These are phyloP conservation scores for Paecilomyces niveus DNA, from an alignment of 2,329 filamentous ascomycete species.

Conservation along the genomic window DNA sequence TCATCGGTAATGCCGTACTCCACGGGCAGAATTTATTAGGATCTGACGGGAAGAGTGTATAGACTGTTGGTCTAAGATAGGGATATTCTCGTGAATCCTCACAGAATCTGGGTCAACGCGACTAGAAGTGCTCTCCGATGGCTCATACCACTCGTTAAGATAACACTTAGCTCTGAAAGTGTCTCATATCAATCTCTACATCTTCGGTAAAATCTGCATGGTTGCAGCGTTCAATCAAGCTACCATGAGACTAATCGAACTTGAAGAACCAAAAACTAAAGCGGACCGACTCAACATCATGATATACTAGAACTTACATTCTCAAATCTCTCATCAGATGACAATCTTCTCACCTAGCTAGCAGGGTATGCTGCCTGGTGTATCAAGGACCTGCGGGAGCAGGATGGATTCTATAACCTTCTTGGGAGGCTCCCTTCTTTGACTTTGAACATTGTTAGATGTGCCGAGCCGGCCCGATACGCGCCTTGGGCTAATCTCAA, in stretches of 20 bases:
- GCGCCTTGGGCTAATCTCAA: too few species aligned
- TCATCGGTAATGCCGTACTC: too few species aligned
- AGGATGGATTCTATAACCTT: neutral
- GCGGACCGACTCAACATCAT: neutral
- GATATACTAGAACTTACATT: neutral
- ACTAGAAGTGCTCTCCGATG: too few species aligned
- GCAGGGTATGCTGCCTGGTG: neutral
- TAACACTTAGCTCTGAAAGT: neutral
- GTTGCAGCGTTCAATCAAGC: neutral
- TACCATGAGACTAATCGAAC: neutral
- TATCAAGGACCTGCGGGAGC: neutral
- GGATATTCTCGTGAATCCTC: too few species aligned
- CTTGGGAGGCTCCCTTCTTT: neutral
- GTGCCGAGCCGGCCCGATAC: too few species aligned
- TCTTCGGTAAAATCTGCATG: neutral
- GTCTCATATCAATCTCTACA: neutral
- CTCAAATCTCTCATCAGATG: neutral
- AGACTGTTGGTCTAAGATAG: neutral
- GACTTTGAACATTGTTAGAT: too few species aligned
- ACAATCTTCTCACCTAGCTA: neutral
- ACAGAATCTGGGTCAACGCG: too few species aligned
- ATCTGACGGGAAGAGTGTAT: neutral
- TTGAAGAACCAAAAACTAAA: neutral
- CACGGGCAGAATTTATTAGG: neutral
- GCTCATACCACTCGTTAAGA: too few species aligned